Base-by-base conservation (phyloP, 75 land plant genomes). In the Picea sitchensis region DNA sequence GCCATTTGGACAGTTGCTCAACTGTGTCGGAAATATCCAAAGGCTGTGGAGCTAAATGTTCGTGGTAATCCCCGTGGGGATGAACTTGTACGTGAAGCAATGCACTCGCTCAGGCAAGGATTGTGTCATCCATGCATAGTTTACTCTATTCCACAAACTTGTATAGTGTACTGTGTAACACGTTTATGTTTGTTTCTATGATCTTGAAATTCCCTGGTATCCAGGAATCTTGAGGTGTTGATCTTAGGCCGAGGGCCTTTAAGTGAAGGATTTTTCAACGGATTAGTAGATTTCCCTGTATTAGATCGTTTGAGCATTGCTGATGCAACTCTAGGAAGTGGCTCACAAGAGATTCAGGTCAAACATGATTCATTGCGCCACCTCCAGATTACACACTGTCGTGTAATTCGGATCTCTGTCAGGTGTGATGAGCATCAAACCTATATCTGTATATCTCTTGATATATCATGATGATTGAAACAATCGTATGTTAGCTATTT, bases 321-420 rank as follows among this genome's bases (percentile, higher is more conserved):
- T 20, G 74, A 71, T 8, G 74, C 74, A 71, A 0, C 54, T 20
- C 36, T 71, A 44, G 98, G 56, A 51, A 89, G 78, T 87, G 89
- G 89, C 72, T 73, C 86, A 60, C 96, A 91, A 73, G 99, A 98
- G 80, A 88, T 93, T 72, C 83, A 80, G n/a, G 77, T 98, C 7
- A 69, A 68, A 30, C 98, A 98, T 84, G 94, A 92, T 14, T 68
- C 68, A 69, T 78, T 98, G 77, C 82, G 79, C 31, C 81, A 84
- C 34, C 88, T 98, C 56, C 86, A 89, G 18, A 83, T 98, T 54
- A 80, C 82, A 18, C 89, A 88, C 73, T 98, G 99, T 65, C 95
- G 99, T n/a, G 92, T 86, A 30, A 82, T 90, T n/a, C 96, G 99
- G 18, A 82, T 98, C 71, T 85, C 90, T 51, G 81, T 98, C 77